Conservation (phyloP, 2,329 filamentous ascomycete genomes). For the Ramichloridium luteum region DNA sequence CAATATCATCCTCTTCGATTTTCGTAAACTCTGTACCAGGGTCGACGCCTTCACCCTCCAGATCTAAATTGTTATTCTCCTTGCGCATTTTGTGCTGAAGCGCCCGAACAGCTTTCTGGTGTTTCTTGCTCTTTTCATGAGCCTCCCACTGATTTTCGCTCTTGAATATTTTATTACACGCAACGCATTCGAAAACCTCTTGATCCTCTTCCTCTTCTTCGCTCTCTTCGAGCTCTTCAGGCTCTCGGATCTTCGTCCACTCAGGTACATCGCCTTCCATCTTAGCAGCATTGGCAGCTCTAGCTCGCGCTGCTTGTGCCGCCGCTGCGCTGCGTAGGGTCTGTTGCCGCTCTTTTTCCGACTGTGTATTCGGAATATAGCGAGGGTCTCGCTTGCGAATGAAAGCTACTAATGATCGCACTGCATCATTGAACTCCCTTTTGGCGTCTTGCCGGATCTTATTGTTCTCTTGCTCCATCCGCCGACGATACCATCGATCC, state of each 20-base stretch:
- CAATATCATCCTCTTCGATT: conserved; percentile 3
- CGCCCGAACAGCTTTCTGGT: conserved; percentile 72
- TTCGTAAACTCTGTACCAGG: conserved; percentile 1
- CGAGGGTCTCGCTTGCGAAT: conserved; percentile 84
- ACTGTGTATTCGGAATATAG: conserved; percentile 64
- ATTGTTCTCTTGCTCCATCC: conserved; percentile 94
- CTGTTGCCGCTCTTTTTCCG: conserved; percentile 69
- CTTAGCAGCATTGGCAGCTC: conserved; percentile 69
- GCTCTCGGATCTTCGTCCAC: conserved; percentile 56
- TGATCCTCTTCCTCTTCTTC: conserved; percentile 38
- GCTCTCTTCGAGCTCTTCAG: conserved; percentile 40
- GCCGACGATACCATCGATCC: conserved; percentile 65
- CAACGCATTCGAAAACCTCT: conserved; percentile 49
- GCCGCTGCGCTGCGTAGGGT: conserved; percentile 63
- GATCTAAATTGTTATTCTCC: conserved; percentile 53
- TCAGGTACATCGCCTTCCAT: conserved; percentile 54
- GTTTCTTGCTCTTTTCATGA: conserved; percentile 95
- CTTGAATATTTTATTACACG: conserved; percentile 59
- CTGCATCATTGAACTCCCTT: conserved; percentile 84
- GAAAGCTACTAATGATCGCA: conserved; percentile 74
- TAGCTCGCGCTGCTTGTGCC: conserved; percentile 70
- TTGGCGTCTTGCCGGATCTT: conserved; percentile 69
- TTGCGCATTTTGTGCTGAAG: conserved; percentile 71
- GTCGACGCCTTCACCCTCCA: conserved; percentile 20
- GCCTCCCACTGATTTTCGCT: conserved; percentile 84